Evolutionary conservation across 305 asterid species (phyloP).

Genomic region (Solanum aculeatissimum): DNA sequence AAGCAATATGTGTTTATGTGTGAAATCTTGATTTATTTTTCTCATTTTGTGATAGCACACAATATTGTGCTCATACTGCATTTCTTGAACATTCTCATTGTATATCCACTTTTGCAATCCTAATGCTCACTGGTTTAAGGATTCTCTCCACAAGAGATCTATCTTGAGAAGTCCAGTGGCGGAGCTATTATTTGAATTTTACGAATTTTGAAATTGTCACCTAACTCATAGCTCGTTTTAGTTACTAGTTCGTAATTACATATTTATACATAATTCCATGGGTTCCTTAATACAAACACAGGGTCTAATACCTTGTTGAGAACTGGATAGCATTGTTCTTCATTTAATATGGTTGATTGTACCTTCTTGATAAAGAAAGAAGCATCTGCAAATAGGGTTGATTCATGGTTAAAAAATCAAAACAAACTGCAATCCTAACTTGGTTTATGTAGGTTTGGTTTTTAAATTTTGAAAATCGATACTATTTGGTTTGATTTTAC

Average conservation of each 20-base stretch:
- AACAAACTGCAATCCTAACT: too few relatives aligned
- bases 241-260: neutral
- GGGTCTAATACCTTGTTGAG: neutral
- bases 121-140: neutral
- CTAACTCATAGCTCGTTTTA: neutral
- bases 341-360: neutral
- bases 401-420: too few relatives aligned
- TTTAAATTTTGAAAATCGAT: too few relatives aligned
- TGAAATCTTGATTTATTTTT: neutral
- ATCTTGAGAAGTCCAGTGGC: neutral
- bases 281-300: neutral
- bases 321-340: neutral
- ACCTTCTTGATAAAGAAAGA: neutral
- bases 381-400: neutral
- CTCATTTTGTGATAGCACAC: neutral
- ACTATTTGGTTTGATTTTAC: too few relatives aligned
- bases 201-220: neutral
- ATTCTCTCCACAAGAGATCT: neutral
- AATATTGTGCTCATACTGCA: neutral
- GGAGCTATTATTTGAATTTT: neutral
- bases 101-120: neutral
- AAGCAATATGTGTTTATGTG: neutral
- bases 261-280: neutral
- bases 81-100: neutral
- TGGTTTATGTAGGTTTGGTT: too few relatives aligned